A percentile compares a stretch with the other conserved stretches of the same genome.
phyloP scores from a whole-genome alignment of 345 rosid species.

The Jatropha curcas region DNA sequence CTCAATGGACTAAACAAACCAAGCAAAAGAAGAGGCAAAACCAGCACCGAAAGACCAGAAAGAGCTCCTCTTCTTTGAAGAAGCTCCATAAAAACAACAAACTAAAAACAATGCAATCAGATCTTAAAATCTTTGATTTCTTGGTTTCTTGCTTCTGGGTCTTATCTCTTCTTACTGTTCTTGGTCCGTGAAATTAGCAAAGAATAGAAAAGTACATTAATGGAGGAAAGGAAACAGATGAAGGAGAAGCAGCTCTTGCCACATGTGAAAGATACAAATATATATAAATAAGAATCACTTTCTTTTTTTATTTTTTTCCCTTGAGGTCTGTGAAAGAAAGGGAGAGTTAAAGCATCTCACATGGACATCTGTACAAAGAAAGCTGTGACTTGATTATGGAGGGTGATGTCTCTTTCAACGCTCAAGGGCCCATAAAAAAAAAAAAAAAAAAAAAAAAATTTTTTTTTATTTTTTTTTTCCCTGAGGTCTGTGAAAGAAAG shows the following conservation, averaged over 20 bases:
- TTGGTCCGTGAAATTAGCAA: not conserved
- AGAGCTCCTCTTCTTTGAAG: slow-evolving; percentile 28
- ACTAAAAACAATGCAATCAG: slow-evolving; percentile 5
- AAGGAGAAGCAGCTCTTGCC: not conserved
- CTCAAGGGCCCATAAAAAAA: slow-evolving; percentile 5
- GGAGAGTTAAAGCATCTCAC: slow-evolving; percentile 23
- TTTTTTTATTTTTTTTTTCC: not conserved
- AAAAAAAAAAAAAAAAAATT: too few relatives aligned
- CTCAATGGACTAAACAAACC: slow-evolving; percentile 60
- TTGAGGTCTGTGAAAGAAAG: slow-evolving; percentile 12
- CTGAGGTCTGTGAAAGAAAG: slow-evolving; percentile 11
- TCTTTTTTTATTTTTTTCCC: not conserved
- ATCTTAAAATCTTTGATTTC: slow-evolving; percentile 13
- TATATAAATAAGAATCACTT: not conserved
- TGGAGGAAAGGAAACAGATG: slow-evolving; percentile 9
- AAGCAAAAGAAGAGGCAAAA: slow-evolving; percentile 60
- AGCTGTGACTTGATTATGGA: slow-evolving; percentile 15
- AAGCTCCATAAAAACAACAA: slow-evolving; percentile 10
- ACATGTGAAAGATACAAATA: not conserved
- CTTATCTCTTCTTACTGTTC: not conserved
- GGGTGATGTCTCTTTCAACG: slow-evolving; percentile 11
- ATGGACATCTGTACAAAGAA: slow-evolving; percentile 23
- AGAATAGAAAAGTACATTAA: not conserved
- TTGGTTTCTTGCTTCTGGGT: not conserved
- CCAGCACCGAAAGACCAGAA: slow-evolving; percentile 41